These are phyloP conservation scores for Sphagnum fallax DNA, from an alignment of 228 moss, liverwort and hornwort species.

Conservation along the genomic window DNA sequence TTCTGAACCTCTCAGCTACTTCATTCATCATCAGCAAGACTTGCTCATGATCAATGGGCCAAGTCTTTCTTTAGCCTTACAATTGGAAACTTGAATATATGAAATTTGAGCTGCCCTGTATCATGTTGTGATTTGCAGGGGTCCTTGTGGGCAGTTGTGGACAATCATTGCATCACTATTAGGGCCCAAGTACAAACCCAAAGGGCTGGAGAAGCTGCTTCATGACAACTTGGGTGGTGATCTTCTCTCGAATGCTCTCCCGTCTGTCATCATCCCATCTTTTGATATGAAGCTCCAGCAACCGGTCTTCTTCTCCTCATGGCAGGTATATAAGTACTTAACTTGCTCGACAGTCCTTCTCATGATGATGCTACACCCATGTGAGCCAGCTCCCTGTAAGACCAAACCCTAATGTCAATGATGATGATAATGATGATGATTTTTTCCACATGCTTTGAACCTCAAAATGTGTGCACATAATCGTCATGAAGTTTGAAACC, in stretches of 20 bases:
- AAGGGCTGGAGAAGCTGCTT: constrained; percentile 40
- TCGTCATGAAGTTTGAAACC: too few relatives aligned
- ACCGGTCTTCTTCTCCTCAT: constrained; percentile 52
- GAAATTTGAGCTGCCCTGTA: too few relatives aligned
- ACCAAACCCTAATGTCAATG: background rate
- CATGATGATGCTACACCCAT: constrained; percentile 1
- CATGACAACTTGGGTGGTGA: constrained; percentile 26
- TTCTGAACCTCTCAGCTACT: too few relatives aligned
- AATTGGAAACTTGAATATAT: too few relatives aligned
- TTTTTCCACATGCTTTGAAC: background rate
- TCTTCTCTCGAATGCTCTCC: constrained; percentile 30
- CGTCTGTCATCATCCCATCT: constrained; percentile 48
- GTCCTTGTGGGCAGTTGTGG: constrained; percentile 37
- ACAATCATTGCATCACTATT: constrained; percentile 36
- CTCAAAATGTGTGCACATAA: too few relatives aligned
- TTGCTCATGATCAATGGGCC: background rate
- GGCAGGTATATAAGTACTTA: constrained; percentile 13
- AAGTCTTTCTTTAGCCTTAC: too few relatives aligned
- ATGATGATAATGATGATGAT: background rate
- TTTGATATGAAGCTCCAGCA: constrained; percentile 50
- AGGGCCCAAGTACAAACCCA: constrained; percentile 39
- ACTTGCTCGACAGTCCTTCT: background rate
- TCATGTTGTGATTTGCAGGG: constrained; percentile 14
- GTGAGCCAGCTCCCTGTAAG: background rate
- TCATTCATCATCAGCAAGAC: background rate